Evolutionary conservation across 1,139 yeast species (phyloP), one percentile per base, ranked within the genome.

Genomic region (Casaregolazyma lundiana): DNA sequence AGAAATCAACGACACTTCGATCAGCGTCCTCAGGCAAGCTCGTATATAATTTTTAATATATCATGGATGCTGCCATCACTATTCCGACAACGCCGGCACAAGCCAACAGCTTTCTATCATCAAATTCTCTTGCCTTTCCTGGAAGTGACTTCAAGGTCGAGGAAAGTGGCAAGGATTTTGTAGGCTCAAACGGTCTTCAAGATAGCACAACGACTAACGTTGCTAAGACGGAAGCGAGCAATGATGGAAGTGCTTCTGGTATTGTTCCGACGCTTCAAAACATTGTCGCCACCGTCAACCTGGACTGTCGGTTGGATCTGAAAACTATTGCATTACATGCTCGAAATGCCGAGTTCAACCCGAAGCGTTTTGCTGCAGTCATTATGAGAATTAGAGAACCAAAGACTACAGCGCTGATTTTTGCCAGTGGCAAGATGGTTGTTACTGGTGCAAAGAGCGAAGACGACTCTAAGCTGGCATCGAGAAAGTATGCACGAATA

Each of bases 351-450:
- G 99, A 92, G 68, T 92, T 92, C 68, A 92, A 92, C 62, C 98
- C 98, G 45, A 83, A 81, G 71, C 96, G 99, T 73, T 92, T 92
- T 72, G 99, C 99, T 13, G 99, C 99, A 48, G 99, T 92, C 46
- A 92, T 92, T 59, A 94, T 92, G 99, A 87, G 99, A 76, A 92
- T 92, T 59, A 80, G 99, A 69, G 98, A 92, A 66, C 99, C 99
- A 19, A 92, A 92, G 66, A 94, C 98, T 0, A 92, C 99, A 1
- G 98, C 98, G 0, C 76, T 92, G 62, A 94, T 92, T 58, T 94
- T 92, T 68, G 99, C 98, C 1, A 88, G 97, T 4, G 99, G 99
- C 62, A 92, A 92, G 67, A 92, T 92, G 99, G 99, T 92, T 58
- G 99, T 92, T 21, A 92, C 98, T 32, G 99, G 99, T 77, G 99